These are phyloP conservation scores for Aspergillus vadensis DNA, from an alignment of 2,329 filamentous ascomycete species.

Conservation along the genomic window DNA sequence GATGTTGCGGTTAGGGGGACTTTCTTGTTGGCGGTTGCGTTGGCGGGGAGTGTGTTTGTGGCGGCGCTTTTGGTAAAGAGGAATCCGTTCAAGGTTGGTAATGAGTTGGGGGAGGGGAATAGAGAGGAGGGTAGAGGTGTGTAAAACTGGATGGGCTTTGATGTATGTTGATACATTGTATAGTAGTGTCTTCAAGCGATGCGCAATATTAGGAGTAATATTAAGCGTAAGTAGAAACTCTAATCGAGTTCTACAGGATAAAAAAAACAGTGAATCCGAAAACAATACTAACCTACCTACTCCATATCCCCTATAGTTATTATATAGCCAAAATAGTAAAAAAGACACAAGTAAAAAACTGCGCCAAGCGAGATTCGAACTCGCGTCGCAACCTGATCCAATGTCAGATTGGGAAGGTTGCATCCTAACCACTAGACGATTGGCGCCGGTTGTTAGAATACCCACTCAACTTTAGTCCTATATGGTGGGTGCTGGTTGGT, in stretches of 20 bases:
- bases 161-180: background rate
- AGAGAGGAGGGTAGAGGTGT: background rate
- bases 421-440: constrained; percentile 12
- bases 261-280: no score
- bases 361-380: constrained; percentile 12
- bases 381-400: constrained; percentile 10
- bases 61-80: background rate
- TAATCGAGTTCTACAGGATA: no score
- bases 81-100: background rate
- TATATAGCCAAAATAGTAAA: background rate
- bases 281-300: no score
- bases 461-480: background rate
- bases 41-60: background rate
- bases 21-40: background rate
- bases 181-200: no score
- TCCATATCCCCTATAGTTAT: no score
- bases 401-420: constrained; percentile 11
- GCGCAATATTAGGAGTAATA: no score
- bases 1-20: background rate
- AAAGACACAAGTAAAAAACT: background rate
- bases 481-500: background rate
- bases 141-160: background rate
- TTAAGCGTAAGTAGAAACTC: no score
- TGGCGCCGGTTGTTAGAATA: constrained; percentile 3
- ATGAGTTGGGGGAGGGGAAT: background rate